Percentiles rank a stretch among this genome's conserved stretches.
phyloP scores from a whole-genome alignment of 495 filamentous ascomycete genomes.

The Parathielavia appendiculata region DNA sequence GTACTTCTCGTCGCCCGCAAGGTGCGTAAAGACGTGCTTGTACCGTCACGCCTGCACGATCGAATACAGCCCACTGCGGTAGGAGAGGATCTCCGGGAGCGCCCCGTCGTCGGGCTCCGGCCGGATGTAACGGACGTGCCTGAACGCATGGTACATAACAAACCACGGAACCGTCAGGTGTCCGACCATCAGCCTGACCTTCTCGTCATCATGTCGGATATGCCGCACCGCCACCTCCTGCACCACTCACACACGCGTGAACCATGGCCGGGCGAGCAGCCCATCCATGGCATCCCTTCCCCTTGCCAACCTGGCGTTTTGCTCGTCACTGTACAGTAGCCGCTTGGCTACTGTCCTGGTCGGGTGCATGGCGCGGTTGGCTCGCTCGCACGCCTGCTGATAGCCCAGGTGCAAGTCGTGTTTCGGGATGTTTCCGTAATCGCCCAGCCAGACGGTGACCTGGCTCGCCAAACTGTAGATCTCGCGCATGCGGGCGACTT shows the following conservation, averaged over 20 bases:
- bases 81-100: not conserved
- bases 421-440: not conserved
- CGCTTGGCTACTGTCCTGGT: not conserved
- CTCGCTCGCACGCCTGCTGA: not conserved
- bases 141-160: not conserved
- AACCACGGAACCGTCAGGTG: constrained; percentile 1
- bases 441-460: constrained; percentile 1
- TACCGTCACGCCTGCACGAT: not conserved
- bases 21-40: not conserved
- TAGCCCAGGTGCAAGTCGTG: not conserved
- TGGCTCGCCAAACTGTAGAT: not conserved
- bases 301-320: not conserved
- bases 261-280: not conserved
- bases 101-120: not conserved
- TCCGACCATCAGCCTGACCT: not conserved
- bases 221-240: constrained; percentile 1
- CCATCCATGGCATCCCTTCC: not conserved
- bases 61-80: not conserved
- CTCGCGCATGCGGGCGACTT: not conserved
- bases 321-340: too few relatives aligned
- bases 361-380: not conserved
- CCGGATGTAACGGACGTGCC: not conserved
- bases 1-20: not conserved
- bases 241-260: constrained; percentile 4
- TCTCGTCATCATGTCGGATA: not conserved